Percentiles rank a stretch among this genome's conserved stretches.
These are phyloP conservation scores for Beta corolliflora DNA, from an alignment of 179 eudicot genomes.

Conservation along the genomic window DNA sequence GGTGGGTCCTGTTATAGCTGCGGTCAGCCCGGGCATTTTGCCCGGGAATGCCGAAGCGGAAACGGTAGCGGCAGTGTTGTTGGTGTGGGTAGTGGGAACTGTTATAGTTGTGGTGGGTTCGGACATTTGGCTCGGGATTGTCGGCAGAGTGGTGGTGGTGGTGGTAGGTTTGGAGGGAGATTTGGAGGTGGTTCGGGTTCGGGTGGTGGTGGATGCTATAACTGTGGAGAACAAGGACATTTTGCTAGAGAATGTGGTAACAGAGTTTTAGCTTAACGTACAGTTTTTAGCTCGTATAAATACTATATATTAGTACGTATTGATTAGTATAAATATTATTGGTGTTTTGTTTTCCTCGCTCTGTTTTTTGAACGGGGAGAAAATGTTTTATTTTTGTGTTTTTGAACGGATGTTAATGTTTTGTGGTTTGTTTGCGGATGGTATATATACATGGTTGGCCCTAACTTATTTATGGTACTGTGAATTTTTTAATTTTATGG, in stretches of 20 bases:
- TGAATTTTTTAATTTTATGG: too few relatives aligned
- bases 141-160: slow-evolving; percentile 22
- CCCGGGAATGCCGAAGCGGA: slow-evolving; percentile 40
- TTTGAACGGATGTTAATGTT: background rate
- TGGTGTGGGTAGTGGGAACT: slow-evolving; percentile 30
- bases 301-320: background rate
- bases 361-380: background rate
- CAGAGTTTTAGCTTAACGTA: slow-evolving; percentile 16
- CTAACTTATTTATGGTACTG: too few relatives aligned
- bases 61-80: slow-evolving; percentile 18
- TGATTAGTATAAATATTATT: background rate
- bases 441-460: background rate
- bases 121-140: slow-evolving; percentile 61
- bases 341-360: background rate
- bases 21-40: slow-evolving; percentile 46
- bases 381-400: background rate
- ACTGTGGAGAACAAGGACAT: slow-evolving; percentile 49
- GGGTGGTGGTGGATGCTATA: slow-evolving; percentile 38
- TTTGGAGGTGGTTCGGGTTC: background rate
- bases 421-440: slow-evolving; percentile 14
- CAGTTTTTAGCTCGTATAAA: background rate
- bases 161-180: slow-evolving; percentile 25
- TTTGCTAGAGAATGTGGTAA: slow-evolving; percentile 54
- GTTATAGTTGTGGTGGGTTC: slow-evolving; percentile 38
- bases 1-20: slow-evolving; percentile 56